Evolutionary conservation across 192 early-diverging fungal species (phyloP).

Genomic region (Backusella liffmaniae): DNA sequence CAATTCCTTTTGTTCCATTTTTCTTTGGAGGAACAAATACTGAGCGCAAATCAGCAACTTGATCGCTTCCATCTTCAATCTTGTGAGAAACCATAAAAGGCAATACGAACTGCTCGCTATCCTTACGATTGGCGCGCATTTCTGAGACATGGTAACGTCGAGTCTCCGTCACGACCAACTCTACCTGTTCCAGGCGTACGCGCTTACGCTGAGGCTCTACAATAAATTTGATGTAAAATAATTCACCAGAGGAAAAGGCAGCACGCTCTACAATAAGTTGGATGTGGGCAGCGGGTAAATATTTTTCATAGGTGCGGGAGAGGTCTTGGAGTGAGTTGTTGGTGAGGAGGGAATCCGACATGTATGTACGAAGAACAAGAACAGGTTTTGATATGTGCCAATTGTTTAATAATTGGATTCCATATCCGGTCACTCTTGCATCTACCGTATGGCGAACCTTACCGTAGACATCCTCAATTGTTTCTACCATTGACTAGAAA

Average conservation of each 20-base stretch:
- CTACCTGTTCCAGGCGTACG: slow-evolving; percentile 19
- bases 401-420: slow-evolving; percentile 8
- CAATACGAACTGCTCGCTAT: slow-evolving; percentile 5
- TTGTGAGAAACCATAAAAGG: slow-evolving; percentile 2
- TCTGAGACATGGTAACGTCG: slow-evolving; percentile 21
- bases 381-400: slow-evolving; percentile 22
- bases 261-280: slow-evolving; percentile 14
- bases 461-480: slow-evolving; percentile 28
- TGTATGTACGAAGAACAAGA: slow-evolving; percentile 25
- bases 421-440: slow-evolving; percentile 6
- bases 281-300: slow-evolving; percentile 9
- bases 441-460: slow-evolving; percentile 23
- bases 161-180: slow-evolving; percentile 15
- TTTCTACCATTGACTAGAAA: slow-evolving; percentile 23
- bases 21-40: slow-evolving; percentile 13
- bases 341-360: slow-evolving; percentile 21
- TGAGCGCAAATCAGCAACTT: not conserved
- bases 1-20: slow-evolving; percentile 1
- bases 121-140: slow-evolving; percentile 18
- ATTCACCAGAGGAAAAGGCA: slow-evolving; percentile 27
- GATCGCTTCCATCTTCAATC: not conserved
- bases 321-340: slow-evolving; percentile 29
- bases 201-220: slow-evolving; percentile 26
- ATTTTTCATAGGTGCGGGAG: slow-evolving; percentile 27
- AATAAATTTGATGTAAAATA: slow-evolving; percentile 14